Percentiles rank a stretch among this genome's conserved stretches.
These are phyloP conservation scores for Domatiomyces catenatus DNA, from an alignment of 2,329 filamentous ascomycete species.

Conservation along the genomic window DNA sequence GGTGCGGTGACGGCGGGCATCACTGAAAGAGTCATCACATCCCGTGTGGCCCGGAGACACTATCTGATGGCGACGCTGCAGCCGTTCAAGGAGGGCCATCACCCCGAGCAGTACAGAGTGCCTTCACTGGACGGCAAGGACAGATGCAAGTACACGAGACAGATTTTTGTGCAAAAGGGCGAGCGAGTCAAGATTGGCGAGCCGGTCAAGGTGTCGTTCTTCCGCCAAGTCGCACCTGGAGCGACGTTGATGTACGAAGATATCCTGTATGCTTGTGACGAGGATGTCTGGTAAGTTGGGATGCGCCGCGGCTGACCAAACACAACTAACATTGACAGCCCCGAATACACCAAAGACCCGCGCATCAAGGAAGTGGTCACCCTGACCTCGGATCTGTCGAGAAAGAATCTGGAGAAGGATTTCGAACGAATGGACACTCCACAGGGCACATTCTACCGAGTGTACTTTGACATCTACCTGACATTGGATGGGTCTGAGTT, in stretches of 20 bases:
- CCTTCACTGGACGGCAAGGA: constrained; percentile 94
- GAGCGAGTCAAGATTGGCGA: constrained; percentile 99
- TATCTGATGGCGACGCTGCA: constrained; percentile 99
- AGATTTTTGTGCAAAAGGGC: constrained; percentile 97
- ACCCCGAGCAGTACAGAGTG: constrained; percentile 94
- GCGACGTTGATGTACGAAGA: constrained; percentile 99
- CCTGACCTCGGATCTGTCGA: constrained; percentile 85
- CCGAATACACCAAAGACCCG: constrained; percentile 97
- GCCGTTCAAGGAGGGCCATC: constrained; percentile 96
- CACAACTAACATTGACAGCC: constrained; percentile 24
- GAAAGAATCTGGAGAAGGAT: constrained; percentile 97
- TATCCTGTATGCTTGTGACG: constrained; percentile 91
- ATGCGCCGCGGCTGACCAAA: not conserved
- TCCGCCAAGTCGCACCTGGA: constrained; percentile 91
- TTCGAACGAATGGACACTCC: constrained; percentile 99
- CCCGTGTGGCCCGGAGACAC: constrained; percentile 89
- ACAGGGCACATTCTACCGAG: constrained; percentile 85
- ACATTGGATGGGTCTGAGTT: constrained; percentile 96
- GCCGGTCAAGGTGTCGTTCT: constrained; percentile 96
- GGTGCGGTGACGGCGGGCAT: constrained; percentile 96
- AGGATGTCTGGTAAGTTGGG: constrained; percentile 53
- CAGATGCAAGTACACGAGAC: constrained; percentile 93
- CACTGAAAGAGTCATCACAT: constrained; percentile 89
- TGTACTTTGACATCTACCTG: constrained; percentile 58
- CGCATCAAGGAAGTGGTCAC: constrained; percentile 99